phyloP scores from a whole-genome alignment of 1,284 basidiomycete species.

The Microbotryum lychnidis-dioicae region DNA sequence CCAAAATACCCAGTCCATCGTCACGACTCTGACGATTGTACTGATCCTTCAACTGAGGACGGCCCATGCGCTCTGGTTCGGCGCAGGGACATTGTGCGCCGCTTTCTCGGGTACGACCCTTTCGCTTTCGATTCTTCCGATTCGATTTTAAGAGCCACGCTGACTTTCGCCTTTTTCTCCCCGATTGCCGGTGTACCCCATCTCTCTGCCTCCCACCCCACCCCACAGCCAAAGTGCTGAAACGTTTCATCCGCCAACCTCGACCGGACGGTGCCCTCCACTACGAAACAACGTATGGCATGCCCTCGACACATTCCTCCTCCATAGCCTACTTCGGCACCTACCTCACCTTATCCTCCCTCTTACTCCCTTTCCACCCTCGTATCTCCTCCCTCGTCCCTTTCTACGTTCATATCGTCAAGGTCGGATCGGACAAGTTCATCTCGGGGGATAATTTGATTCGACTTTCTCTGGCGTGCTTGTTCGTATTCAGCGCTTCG shows the following conservation, averaged over 20 bases:
- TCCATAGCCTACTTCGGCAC: slow-evolving; percentile 37
- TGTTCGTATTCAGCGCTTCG: slow-evolving; percentile 23
- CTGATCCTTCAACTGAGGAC: slow-evolving; percentile 34
- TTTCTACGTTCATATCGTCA: slow-evolving; percentile 10
- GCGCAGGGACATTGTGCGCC: slow-evolving; percentile 34
- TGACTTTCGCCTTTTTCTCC: not conserved
- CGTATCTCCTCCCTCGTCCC: slow-evolving; percentile 28
- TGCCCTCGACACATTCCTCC: slow-evolving; percentile 40
- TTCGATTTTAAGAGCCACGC: not conserved
- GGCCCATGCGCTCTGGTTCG: slow-evolving; percentile 36
- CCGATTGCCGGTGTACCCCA: not conserved
- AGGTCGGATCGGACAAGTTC: slow-evolving; percentile 10
- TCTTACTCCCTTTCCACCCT: slow-evolving; percentile 33
- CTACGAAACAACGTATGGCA: slow-evolving; percentile 33
- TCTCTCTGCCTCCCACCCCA: too few species aligned
- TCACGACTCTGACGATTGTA: slow-evolving; percentile 32
- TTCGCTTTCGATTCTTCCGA: not conserved
- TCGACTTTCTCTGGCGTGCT: slow-evolving; percentile 21
- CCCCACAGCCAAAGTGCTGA: slow-evolving; percentile 35
- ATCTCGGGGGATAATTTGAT: slow-evolving; percentile 14
- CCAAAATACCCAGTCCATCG: slow-evolving; percentile 33
- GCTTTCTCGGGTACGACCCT: slow-evolving; percentile 30
- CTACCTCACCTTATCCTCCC: slow-evolving; percentile 35
- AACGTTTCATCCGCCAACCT: slow-evolving; percentile 36
- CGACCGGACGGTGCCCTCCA: slow-evolving; percentile 34